Conservation (phyloP, 805 yeast species). For the Suhomyces sp. region DNA sequence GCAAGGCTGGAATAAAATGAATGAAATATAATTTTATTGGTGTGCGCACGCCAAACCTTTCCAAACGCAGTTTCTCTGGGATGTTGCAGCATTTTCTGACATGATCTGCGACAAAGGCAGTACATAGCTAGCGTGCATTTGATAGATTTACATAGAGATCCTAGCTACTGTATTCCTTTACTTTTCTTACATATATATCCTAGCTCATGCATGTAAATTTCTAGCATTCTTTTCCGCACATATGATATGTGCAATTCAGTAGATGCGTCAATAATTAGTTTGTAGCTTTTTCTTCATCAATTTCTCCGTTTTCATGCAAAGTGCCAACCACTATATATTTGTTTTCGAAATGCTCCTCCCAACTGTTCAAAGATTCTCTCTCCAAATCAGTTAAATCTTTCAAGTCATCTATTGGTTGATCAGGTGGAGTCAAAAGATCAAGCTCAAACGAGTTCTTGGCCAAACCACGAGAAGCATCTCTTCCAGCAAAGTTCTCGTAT, state of each 20-base stretch:
- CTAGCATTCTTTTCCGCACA: neutral
- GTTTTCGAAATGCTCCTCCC: constrained; percentile 79
- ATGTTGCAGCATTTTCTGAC: neutral
- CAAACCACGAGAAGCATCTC: constrained; percentile 90
- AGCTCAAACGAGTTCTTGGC: constrained; percentile 84
- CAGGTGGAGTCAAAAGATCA: constrained; percentile 60
- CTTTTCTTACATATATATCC: neutral
- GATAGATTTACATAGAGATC: neutral
- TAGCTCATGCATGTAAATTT: neutral
- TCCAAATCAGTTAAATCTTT: constrained; percentile 60
- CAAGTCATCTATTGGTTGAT: constrained; percentile 74
- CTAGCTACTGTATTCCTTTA: neutral
- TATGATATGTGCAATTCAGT: neutral
- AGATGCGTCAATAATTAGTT: neutral
- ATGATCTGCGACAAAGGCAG: neutral
- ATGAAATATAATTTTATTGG: neutral
- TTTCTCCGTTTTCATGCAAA: constrained; percentile 35
- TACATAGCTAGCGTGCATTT: neutral
- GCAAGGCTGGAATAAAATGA: neutral
- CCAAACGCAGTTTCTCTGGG: neutral
- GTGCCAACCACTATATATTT: constrained; percentile 84
- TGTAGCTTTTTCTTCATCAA: neutral
- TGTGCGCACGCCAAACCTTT: neutral
- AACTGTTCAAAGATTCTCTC: constrained; percentile 64
- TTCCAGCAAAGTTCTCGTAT: constrained; percentile 90